Percentiles rank a stretch among this genome's conserved stretches.
Evolutionary conservation across 306 rosid species (phyloP).

Genomic region (Rosa lucieae): DNA sequence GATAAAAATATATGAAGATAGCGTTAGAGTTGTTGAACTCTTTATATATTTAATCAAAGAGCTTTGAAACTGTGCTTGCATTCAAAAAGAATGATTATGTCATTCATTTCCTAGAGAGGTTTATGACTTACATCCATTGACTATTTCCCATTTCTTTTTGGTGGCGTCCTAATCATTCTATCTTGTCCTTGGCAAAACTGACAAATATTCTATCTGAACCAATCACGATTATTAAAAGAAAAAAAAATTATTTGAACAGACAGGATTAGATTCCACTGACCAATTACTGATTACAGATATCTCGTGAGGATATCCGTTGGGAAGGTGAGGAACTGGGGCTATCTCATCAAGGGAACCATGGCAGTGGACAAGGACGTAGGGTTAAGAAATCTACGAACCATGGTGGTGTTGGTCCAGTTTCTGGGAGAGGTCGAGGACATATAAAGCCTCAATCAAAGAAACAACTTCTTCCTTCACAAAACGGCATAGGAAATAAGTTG

Average conservation of each 20-base stretch:
- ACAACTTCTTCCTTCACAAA: conserved; percentile 57
- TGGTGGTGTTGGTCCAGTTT: conserved; percentile 40
- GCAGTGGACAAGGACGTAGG: conserved; percentile 65
- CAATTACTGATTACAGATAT: conserved; percentile 48
- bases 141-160: background rate
- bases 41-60: background rate
- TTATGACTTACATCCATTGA: background rate
- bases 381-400: conserved; percentile 47
- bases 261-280: conserved; percentile 3
- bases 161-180: background rate
- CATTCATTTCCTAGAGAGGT: background rate
- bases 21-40: background rate
- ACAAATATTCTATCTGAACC: background rate
- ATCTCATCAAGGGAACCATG: conserved; percentile 42
- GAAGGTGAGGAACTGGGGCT: conserved; percentile 59
- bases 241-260: background rate
- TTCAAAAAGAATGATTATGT: background rate
- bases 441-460: conserved; percentile 52
- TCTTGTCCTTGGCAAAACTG: background rate
- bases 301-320: conserved; percentile 86
- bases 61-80: background rate
- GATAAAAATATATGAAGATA: background rate
- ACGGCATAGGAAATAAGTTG: conserved; percentile 61
- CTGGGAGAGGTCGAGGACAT: conserved; percentile 73
- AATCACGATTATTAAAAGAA: background rate